Conservation (phyloP, 1,284 basidiomycete species). For the Phlebopus sp. region DNA sequence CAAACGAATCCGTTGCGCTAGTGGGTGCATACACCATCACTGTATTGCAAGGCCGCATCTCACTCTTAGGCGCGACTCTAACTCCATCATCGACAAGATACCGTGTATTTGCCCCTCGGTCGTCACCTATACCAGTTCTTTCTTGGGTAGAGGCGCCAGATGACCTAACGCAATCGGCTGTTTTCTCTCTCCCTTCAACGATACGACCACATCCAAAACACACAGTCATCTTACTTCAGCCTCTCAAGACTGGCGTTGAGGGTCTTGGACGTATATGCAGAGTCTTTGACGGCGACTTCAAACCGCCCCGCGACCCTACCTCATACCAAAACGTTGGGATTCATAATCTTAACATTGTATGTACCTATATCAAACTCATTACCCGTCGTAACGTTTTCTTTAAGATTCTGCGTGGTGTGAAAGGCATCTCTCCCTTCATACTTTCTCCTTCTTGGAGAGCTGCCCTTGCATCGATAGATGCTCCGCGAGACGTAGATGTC, state of each 20-base stretch:
- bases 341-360: slow-evolving; percentile 54
- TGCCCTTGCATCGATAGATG: slow-evolving; percentile 37
- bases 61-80: slow-evolving; percentile 49
- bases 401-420: slow-evolving; percentile 41
- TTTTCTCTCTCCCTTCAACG: slow-evolving; percentile 12
- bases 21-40: slow-evolving; percentile 55
- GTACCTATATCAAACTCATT: slow-evolving; percentile 22
- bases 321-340: slow-evolving; percentile 39
- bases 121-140: slow-evolving; percentile 62
- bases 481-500: slow-evolving; percentile 7
- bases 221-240: slow-evolving; percentile 53
- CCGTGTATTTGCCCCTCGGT: slow-evolving; percentile 62
- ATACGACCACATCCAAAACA: slow-evolving; percentile 19
- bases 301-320: slow-evolving; percentile 38
- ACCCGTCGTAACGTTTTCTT: not conserved
- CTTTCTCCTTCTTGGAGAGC: slow-evolving; percentile 58
- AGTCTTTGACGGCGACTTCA: slow-evolving; percentile 59
- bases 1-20: slow-evolving; percentile 52
- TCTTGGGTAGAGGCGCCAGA: slow-evolving; percentile 22
- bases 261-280: slow-evolving; percentile 60
- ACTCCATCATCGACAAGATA: slow-evolving; percentile 40
- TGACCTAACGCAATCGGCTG: slow-evolving; percentile 23
- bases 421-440: slow-evolving; percentile 46
- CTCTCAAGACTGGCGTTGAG: slow-evolving; percentile 55
- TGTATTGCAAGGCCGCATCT: slow-evolving; percentile 55